Conservation (phyloP, 805 yeast species). For the Candida boleticola region DNA sequence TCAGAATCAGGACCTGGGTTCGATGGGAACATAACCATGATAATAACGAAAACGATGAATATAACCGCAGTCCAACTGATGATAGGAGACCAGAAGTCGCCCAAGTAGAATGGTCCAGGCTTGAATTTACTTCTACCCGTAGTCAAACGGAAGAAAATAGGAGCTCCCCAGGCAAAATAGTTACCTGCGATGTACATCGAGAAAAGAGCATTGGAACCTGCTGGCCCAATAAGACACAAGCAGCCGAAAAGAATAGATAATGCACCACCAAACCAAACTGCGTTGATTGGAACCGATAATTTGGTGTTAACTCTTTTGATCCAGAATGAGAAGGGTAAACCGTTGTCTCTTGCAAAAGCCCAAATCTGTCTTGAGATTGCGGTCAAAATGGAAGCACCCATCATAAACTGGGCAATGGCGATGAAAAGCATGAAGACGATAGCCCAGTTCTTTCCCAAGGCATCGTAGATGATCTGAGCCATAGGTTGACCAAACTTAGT, state of each 20-base stretch:
- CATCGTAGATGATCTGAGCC: slow-evolving; percentile 62
- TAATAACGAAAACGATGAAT: slow-evolving; percentile 53
- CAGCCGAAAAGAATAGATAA: slow-evolving; percentile 54
- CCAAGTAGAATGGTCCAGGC: slow-evolving; percentile 70
- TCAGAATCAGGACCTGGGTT: slow-evolving; percentile 35
- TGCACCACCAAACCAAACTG: slow-evolving; percentile 54
- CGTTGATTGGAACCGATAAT: slow-evolving; percentile 63
- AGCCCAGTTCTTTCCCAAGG: slow-evolving; percentile 65
- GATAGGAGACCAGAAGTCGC: slow-evolving; percentile 43
- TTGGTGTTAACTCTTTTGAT: slow-evolving; percentile 57
- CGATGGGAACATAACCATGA: slow-evolving; percentile 63
- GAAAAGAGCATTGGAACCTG: slow-evolving; percentile 69
- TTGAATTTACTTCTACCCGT: slow-evolving; percentile 48
- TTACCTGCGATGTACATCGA: slow-evolving; percentile 63
- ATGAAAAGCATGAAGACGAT: slow-evolving; percentile 59
- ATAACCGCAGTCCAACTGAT: slow-evolving; percentile 44
- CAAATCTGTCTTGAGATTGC: slow-evolving; percentile 71
- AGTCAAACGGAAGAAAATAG: slow-evolving; percentile 53
- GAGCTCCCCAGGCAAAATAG: slow-evolving; percentile 59
- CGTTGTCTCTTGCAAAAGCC: slow-evolving; percentile 78
- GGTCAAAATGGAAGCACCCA: slow-evolving; percentile 61
- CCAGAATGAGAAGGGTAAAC: slow-evolving; percentile 58
- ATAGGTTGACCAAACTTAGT: slow-evolving; percentile 57
- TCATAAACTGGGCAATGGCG: slow-evolving; percentile 59
- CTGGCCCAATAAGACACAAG: slow-evolving; percentile 53